Evolutionary conservation across 192 early-diverging fungal genomes (phyloP), one percentile per base, ranked within the genome.

Genomic region (Chytriomyces sp.): DNA sequence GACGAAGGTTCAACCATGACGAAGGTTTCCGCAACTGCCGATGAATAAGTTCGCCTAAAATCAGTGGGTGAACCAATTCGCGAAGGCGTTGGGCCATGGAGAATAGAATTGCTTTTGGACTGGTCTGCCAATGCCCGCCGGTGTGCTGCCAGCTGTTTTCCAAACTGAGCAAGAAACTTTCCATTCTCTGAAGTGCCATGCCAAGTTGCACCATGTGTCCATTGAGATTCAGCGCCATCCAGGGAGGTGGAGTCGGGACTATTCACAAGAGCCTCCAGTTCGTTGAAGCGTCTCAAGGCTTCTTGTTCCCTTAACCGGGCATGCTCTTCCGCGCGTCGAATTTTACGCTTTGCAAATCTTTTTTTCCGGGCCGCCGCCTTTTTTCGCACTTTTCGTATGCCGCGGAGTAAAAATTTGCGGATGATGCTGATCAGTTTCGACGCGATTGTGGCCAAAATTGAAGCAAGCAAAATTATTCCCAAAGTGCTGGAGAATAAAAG

Each of bases 401-500:
- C 76, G 0, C 67, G 76, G 3, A 77, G 50, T 6, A 77, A 44
- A 13, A 67, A 69, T 24, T 7, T 35, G 7, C 76, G 76, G 24
- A 77, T 67, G 9, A 62, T 13, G 5, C 6, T 44, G n/a, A 77
- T 61, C 16, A 77, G 65, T 23, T 61, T 67, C 24, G 49, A 24
- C 28, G 63, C 9, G 45, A 53, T 61, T 11, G 13, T 28, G 18
- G 76, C 69, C 10, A 77, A 67, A 16, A 77, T 61, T 8, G 69
- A 7, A 43, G 66, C 76, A 43, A 77, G 26, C 20, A 61, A 16
- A 13, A 77, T 61, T 5, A 77, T 77, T 8, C 76, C 76, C 53
- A 57, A 10, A 6, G 63, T 77, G 66, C 64, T 67, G 65, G 53
- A 48, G 46, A 76, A 76, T 28, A 76, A 18, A 7, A 76, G 75